A percentile compares a stretch with the other conserved stretches of the same genome.
Conservation (phyloP, 257 asterid species). For the Solanum dulcamara region DNA sequence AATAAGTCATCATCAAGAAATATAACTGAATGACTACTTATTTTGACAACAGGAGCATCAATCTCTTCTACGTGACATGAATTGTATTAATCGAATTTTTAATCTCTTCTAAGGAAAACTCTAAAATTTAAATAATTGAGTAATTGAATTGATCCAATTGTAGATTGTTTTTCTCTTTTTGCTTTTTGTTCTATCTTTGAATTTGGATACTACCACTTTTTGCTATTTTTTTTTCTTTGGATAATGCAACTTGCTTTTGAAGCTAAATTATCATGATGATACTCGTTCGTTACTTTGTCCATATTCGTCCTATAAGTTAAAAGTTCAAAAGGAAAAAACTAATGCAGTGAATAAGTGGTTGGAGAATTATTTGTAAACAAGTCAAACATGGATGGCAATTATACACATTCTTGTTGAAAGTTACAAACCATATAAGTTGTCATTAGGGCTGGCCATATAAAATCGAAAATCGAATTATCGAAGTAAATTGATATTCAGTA, state of each 20-base stretch:
- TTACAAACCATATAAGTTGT: background rate
- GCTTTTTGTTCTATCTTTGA: background rate
- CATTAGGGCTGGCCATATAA: no score
- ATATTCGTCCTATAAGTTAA: background rate
- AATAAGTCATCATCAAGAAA: background rate
- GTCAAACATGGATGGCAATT: background rate
- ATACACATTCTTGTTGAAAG: background rate
- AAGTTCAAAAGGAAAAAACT: background rate
- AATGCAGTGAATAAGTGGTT: no score
- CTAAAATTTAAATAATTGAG: background rate
- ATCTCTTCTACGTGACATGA: background rate
- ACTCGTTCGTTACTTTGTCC: background rate
- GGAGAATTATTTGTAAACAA: background rate
- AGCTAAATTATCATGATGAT: background rate
- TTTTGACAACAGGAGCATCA: background rate
- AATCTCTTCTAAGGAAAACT: no score
- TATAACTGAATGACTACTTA: background rate
- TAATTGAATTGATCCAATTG: background rate
- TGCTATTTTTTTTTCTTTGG: background rate
- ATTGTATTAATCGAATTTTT: no score
- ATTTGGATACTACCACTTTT: background rate
- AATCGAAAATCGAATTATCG: no score
- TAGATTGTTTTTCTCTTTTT: background rate
- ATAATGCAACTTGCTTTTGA: background rate
- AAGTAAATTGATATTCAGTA: no score